These are phyloP conservation scores for Aspergillus sp. DNA, from an alignment of 2,329 filamentous ascomycete species.

Conservation along the genomic window DNA sequence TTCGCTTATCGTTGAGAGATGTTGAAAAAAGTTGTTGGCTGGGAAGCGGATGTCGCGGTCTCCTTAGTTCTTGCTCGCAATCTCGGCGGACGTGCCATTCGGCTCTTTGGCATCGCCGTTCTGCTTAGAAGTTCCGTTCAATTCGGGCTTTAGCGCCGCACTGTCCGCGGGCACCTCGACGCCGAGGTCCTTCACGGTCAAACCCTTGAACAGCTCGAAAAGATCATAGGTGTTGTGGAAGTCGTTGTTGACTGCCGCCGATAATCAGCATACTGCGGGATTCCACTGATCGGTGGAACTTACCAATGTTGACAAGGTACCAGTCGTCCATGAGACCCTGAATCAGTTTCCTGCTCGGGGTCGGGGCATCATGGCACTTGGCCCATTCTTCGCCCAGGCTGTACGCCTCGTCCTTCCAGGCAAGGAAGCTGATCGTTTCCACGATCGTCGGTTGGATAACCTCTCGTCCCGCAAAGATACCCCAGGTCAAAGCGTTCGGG, in stretches of 20 bases:
- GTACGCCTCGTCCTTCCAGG: slow-evolving; percentile 98
- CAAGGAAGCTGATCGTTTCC: slow-evolving; percentile 92
- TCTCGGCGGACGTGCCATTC: slow-evolving; percentile 10
- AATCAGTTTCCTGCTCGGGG: slow-evolving; percentile 69
- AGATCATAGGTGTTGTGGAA: slow-evolving; percentile 78
- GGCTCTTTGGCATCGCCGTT: slow-evolving; percentile 8
- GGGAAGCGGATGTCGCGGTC: slow-evolving; percentile 5
- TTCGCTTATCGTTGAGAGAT: slow-evolving; percentile 27
- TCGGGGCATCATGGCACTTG: slow-evolving; percentile 70
- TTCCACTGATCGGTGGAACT: slow-evolving; percentile 24
- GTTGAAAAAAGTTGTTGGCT: slow-evolving; percentile 15
- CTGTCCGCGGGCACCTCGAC: slow-evolving; percentile 17
- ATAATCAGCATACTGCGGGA: slow-evolving; percentile 13
- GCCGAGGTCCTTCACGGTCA: slow-evolving; percentile 39
- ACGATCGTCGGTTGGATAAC: slow-evolving; percentile 99
- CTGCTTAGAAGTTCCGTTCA: slow-evolving; percentile 12
- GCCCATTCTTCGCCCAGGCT: slow-evolving; percentile 88
- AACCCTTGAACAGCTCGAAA: slow-evolving; percentile 74
- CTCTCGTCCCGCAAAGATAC: slow-evolving; percentile 96
- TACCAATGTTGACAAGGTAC: slow-evolving; percentile 92
- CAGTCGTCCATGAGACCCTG: slow-evolving; percentile 78
- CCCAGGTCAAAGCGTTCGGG: slow-evolving; percentile 98
- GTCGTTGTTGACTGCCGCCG: slow-evolving; percentile 77
- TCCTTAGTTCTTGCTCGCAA: slow-evolving; percentile 16
- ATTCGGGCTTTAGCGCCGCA: slow-evolving; percentile 12